Evolutionary conservation across 208 protist species (phyloP), one percentile per base, ranked within the genome.

Genomic region (Leishmania gerbilli): DNA sequence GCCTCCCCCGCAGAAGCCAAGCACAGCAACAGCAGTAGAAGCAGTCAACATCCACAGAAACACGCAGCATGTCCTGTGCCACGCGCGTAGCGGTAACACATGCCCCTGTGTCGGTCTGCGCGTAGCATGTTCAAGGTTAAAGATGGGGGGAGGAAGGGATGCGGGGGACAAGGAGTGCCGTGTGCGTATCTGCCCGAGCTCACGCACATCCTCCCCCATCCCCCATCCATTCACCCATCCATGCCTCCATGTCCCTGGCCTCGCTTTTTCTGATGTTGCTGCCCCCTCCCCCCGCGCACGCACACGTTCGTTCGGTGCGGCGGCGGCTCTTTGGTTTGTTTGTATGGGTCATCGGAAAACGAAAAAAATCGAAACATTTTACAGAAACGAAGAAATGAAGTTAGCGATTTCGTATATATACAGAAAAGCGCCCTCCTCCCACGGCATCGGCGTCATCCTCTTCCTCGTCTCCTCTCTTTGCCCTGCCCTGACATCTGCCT

Each of bases 361-460:
- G 37, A 45, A 49, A 47, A 47, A n/a, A 71, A 31, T 27, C 34
- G 11, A 81, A 71, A 74, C 2, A 31, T 58, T n/a, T 67, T 2
- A 68, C 15, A 3, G 19, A 53, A 69, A 79, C 51, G 15, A 71
- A 19, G 19, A 80, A 72, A 80, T 60, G 21, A 58, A 47, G 47
- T 74, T 67, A 60, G 6, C 24, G n/a, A 80, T 80, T 80, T 67
- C 58, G 56, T 72, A 58, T 15, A 17, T 24, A 1, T 47, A 11
- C 45, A 47, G 1, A 34, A 60, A n/a, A 67, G 27, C 60, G 13
- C n/a, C 15, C 24, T 24, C 7, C 37, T 47, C 37, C 31, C 13
- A 19, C 19, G 37, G 6, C 27, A 53, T 45, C 74, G 45, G 34
- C 53, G 15, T 55, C 64, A 64, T 77, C 56, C 53, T 9, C 65